phyloP scores from a whole-genome alignment of 1,284 basidiomycete species.

The Cutaneotrichosporon dermatis region DNA sequence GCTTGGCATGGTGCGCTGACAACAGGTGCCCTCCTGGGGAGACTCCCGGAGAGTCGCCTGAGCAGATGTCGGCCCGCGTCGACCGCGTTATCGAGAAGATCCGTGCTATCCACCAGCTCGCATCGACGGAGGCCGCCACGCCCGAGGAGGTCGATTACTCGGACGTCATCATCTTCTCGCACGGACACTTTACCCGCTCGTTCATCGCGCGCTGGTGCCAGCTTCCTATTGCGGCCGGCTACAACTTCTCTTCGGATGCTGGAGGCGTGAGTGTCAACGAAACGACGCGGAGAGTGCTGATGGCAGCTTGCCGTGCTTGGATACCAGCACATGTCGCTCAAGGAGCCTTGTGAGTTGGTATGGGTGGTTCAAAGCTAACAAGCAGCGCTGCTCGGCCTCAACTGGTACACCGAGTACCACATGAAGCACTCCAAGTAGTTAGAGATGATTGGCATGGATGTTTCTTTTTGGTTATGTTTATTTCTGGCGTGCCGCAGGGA shows the following conservation, averaged over 20 bases:
- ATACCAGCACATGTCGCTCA: slow-evolving; percentile 49
- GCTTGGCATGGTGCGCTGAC: not conserved
- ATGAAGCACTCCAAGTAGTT: slow-evolving; percentile 22
- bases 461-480: too few relatives aligned
- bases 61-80: slow-evolving; percentile 72
- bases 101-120: slow-evolving; percentile 60
- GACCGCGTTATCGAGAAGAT: slow-evolving; percentile 72
- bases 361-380: slow-evolving; percentile 15
- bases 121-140: slow-evolving; percentile 48
- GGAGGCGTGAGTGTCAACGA: slow-evolving; percentile 35
- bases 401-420: slow-evolving; percentile 48
- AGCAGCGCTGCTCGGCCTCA: slow-evolving; percentile 45
- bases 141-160: slow-evolving; percentile 21
- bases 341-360: slow-evolving; percentile 44
- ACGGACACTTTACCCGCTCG: slow-evolving; percentile 71
- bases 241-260: slow-evolving; percentile 48
- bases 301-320: slow-evolving; percentile 46
- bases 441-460: too few relatives aligned
- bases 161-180: slow-evolving; percentile 56
- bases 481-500: too few relatives aligned
- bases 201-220: slow-evolving; percentile 58
- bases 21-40: slow-evolving; percentile 63
- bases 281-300: not conserved
- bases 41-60: slow-evolving; percentile 69
- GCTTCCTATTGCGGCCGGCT: slow-evolving; percentile 46